A percentile compares a stretch with the other conserved stretches of the same genome.
Conservation (phyloP, 1,284 basidiomycete genomes). For the Tausonia pullulans region DNA sequence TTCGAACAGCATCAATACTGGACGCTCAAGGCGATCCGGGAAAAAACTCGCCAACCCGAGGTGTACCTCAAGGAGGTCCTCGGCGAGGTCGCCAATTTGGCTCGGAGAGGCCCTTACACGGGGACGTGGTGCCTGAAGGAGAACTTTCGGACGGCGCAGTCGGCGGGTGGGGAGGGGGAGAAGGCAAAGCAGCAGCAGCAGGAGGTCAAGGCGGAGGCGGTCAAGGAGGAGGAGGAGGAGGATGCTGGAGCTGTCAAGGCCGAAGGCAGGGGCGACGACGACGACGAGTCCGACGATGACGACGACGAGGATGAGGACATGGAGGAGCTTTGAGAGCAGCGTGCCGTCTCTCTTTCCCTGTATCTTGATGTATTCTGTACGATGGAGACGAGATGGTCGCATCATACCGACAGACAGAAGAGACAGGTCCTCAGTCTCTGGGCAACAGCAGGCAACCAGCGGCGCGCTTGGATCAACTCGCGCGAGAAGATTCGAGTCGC, state of each 20-base stretch:
- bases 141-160: conserved; percentile 2
- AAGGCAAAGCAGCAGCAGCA: background rate
- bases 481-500: too few species aligned
- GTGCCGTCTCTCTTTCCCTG: background rate
- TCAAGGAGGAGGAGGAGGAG: background rate
- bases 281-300: background rate
- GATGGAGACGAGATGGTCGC: background rate
- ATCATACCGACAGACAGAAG: too few species aligned
- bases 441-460: too few species aligned
- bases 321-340: conserved; percentile 9
- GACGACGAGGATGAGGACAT: conserved; percentile 11
- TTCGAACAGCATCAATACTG: conserved; percentile 67
- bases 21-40: conserved; percentile 65
- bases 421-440: too few species aligned
- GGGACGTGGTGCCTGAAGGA: conserved; percentile 12
- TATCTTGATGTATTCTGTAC: background rate
- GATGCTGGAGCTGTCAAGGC: background rate
- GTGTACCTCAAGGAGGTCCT: conserved; percentile 75
- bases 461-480: too few species aligned
- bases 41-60: conserved; percentile 76
- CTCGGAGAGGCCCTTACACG: conserved; percentile 49
- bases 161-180: background rate
- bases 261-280: background rate
- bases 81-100: conserved; percentile 59
- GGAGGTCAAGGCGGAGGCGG: background rate